Conservation (phyloP, 495 filamentous ascomycete genomes). For the Penicillium diatomitis region DNA sequence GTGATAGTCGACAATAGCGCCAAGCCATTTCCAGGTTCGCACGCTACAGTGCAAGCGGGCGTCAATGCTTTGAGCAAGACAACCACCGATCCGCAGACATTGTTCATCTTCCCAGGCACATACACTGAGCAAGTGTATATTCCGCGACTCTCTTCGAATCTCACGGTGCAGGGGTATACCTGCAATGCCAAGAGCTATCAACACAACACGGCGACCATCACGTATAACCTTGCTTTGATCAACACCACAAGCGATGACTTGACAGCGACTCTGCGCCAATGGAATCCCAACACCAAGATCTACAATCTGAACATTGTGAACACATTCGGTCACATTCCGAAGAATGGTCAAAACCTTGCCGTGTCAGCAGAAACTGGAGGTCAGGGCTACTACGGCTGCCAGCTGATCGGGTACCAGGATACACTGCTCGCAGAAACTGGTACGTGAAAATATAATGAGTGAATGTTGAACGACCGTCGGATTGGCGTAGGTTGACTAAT, state of each 20-base stretch:
- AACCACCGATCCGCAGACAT: neutral
- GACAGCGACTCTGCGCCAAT: neutral
- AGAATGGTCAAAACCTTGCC: neutral
- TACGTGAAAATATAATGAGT: neutral
- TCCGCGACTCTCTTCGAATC: neutral
- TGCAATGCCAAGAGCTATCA: neutral
- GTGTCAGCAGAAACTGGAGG: neutral
- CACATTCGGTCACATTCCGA: neutral
- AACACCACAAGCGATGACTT: slow-evolving; percentile 37
- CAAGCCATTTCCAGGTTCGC: neutral
- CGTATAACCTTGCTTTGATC: slow-evolving; percentile 17
- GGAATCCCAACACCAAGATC: neutral
- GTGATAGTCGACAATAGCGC: neutral
- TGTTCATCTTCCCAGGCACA: neutral
- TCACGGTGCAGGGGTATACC: neutral
- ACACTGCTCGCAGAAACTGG: neutral
- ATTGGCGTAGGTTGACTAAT: neutral
- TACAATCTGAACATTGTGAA: slow-evolving; percentile 1
- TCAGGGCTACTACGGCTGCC: neutral
- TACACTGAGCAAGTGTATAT: neutral
- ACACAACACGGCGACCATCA: neutral
- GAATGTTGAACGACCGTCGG: too few relatives aligned
- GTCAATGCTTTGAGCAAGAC: neutral
- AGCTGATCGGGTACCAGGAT: neutral
- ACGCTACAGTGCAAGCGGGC: neutral